Base-by-base conservation (phyloP, 2,329 filamentous ascomycete genomes). In the Aspergillus clavatus region DNA sequence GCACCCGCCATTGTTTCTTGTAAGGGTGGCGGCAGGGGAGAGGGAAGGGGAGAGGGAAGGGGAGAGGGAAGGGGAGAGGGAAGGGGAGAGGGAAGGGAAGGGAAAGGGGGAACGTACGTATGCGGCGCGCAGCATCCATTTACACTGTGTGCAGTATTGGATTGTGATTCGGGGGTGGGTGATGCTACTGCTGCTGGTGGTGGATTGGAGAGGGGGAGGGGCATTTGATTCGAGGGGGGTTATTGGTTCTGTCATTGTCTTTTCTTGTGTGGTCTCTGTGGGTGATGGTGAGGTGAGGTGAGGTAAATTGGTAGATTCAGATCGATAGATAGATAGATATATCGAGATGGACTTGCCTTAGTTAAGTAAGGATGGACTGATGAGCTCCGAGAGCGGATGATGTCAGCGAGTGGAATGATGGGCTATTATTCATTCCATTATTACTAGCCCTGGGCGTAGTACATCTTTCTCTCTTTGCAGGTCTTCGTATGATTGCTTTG, bases 121-220 rank as follows among this genome's bases (percentile, higher is more conserved):
- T 55, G 88, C 87, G 27, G 89, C 88, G 48, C 89, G 75, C 8
- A 94, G 72, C 80, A 93, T 87, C 89, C 89, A 95, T 72, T 87
- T 87, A 70, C 89, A 96, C 71, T 95, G 89, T 0, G 88, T 95
- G 72, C 90, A 96, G 72, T 87, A 96, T 55, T 85, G 81, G 60
- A 96, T 95, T n/a, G 84, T 83, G 42, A 96, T 77, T 37, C 89
- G 81, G 3, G 89, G 89, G 8, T 26, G 28, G n/a, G 55, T 36
- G 51, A 44, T 39, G 31, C 7, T 39, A 38, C 26, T 51, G 43
- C 29, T 41, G 27, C 24, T 8, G 24, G 35, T 36, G 24, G 37
- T n/a, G n/a, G 39, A 18, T 26, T 29, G 45, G 29, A 24, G 45
- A 12, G 36, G 42, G 29, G 16, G 40, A 12, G 40, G 44, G 43